These are phyloP conservation scores for Balamuthia mandrillaris DNA, from an alignment of 208 protist genomes.

Conservation along the genomic window DNA sequence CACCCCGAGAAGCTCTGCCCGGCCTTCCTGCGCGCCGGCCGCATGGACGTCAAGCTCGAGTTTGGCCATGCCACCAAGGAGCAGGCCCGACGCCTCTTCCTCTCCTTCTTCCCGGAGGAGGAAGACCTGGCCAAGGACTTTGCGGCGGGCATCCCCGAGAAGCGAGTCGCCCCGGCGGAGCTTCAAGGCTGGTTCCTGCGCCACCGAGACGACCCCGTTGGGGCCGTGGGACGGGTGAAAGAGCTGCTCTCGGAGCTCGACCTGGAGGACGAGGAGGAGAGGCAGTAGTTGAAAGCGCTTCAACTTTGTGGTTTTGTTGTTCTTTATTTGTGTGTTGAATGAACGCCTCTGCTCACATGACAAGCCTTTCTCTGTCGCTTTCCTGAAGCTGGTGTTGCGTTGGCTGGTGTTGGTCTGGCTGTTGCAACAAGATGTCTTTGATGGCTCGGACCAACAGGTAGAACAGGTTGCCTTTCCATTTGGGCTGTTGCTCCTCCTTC, in stretches of 20 bases:
- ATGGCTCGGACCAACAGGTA: constrained; percentile 31
- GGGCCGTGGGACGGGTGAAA: constrained; percentile 52
- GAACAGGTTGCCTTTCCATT: background rate
- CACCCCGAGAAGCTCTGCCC: constrained; percentile 87
- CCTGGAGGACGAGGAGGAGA: too few relatives aligned
- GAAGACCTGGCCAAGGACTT: too few relatives aligned
- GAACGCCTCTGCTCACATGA: too few relatives aligned
- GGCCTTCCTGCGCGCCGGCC: constrained; percentile 87
- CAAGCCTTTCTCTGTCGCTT: too few relatives aligned
- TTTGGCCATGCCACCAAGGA: constrained; percentile 72
- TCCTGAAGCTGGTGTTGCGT: too few relatives aligned
- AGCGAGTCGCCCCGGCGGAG: constrained; percentile 77
- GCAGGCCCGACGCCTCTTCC: constrained; percentile 80
- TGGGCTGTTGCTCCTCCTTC: background rate
- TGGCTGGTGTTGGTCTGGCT: too few relatives aligned
- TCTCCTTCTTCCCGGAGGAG: too few relatives aligned
- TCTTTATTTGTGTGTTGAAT: too few relatives aligned
- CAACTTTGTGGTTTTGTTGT: too few relatives aligned
- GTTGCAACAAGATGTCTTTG: constrained; percentile 35
- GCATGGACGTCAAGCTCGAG: constrained; percentile 85
- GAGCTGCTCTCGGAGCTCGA: constrained; percentile 16
- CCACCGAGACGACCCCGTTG: constrained; percentile 73
- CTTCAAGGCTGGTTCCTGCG: constrained; percentile 89
- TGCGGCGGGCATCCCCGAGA: constrained; percentile 50
- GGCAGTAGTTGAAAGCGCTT: too few relatives aligned